Percentiles rank a stretch among this genome's conserved stretches.
Conservation (phyloP, 1,284 basidiomycete species). For the Ceratorhiza oryzae-sativae region DNA sequence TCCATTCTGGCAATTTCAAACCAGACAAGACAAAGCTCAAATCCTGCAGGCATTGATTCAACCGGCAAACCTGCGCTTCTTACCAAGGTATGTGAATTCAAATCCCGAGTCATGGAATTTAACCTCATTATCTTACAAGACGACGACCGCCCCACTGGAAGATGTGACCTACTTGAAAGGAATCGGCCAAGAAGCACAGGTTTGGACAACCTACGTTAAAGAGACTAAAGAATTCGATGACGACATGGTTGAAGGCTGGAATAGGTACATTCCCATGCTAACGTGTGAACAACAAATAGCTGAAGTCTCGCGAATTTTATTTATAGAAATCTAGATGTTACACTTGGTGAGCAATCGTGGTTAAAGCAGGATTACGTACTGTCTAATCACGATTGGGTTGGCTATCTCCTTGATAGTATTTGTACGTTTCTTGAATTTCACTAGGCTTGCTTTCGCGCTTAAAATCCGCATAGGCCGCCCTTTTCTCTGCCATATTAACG, state of each 20-base stretch:
- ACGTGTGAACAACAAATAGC: too few species aligned
- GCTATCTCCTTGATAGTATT: too few species aligned
- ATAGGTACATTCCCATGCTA: not conserved
- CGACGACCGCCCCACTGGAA: not conserved
- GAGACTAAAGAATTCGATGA: conserved; percentile 19
- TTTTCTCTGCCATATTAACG: conserved; percentile 22
- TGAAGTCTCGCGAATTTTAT: not conserved
- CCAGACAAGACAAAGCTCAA: too few species aligned
- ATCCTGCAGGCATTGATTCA: too few species aligned
- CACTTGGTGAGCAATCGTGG: not conserved
- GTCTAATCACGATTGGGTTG: too few species aligned
- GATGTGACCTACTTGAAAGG: conserved; percentile 7
- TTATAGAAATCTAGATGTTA: conserved; percentile 21
- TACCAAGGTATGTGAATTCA: not conserved
- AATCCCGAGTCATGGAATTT: too few species aligned
- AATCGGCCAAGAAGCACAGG: conserved; percentile 8
- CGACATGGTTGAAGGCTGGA: conserved; percentile 28
- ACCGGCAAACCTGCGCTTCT: too few species aligned
- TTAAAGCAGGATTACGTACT: too few species aligned
- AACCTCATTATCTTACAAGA: not conserved
- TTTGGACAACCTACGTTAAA: conserved; percentile 28
- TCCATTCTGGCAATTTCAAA: too few species aligned
- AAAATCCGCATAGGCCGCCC: not conserved
- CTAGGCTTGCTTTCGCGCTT: not conserved
- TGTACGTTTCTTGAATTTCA: not conserved